Evolutionary conservation across 2,329 filamentous ascomycete genomes (phyloP).

Genomic region (Neobulgaria alba): DNA sequence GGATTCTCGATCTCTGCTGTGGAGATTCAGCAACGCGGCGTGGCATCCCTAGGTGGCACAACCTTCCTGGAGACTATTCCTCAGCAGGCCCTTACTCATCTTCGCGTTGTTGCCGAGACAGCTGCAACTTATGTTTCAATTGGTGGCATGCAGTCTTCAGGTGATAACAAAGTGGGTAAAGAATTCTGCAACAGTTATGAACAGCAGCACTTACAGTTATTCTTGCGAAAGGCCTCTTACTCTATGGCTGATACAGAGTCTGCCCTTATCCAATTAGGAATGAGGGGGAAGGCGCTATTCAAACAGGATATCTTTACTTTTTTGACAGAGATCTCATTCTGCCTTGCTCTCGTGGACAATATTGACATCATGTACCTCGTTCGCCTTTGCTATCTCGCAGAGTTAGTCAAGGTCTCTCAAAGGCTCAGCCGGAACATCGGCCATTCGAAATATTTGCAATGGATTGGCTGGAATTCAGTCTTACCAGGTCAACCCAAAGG

Average conservation of each 20-base stretch:
- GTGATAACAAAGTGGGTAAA: constrained; percentile 50
- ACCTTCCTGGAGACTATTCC: constrained; percentile 79
- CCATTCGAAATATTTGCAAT: constrained; percentile 36
- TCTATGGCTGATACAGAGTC: not conserved
- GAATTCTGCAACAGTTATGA: constrained; percentile 63
- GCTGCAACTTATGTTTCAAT: constrained; percentile 76
- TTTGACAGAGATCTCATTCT: constrained; percentile 69
- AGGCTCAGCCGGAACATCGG: constrained; percentile 49
- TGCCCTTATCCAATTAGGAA: not conserved
- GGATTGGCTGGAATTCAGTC: constrained; percentile 13
- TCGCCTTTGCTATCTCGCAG: constrained; percentile 79
- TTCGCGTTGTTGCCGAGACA: constrained; percentile 83
- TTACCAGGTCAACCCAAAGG: constrained; percentile 2
- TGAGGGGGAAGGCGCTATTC: constrained; percentile 44
- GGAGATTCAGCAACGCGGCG: constrained; percentile 86
- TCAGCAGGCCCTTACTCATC: constrained; percentile 73
- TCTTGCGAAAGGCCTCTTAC: constrained; percentile 30
- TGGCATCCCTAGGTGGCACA: constrained; percentile 62
- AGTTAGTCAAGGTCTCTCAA: constrained; percentile 74
- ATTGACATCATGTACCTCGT: constrained; percentile 73
- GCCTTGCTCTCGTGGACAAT: constrained; percentile 56
- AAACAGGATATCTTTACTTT: constrained; percentile 69
- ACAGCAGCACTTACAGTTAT: constrained; percentile 67
- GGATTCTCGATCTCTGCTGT: constrained; percentile 80
- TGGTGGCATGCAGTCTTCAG: constrained; percentile 55